A percentile compares a stretch with the other conserved stretches of the same genome.
Conservation (phyloP, 1,284 basidiomycete species). For the Bjerkandera adusta region DNA sequence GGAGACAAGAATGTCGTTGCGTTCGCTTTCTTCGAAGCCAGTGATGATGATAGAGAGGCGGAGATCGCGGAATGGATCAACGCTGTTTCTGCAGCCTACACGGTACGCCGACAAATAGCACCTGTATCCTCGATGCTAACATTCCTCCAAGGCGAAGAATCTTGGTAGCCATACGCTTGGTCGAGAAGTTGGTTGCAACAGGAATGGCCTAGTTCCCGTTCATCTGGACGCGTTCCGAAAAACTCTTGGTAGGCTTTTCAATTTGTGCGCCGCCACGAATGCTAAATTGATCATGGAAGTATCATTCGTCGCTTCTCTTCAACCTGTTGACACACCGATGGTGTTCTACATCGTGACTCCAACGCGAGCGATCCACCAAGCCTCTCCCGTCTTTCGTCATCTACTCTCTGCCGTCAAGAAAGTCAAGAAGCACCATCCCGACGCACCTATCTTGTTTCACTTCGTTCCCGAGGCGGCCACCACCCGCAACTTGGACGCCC, state of each 20-base stretch:
- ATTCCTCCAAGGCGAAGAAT: conserved; percentile 49
- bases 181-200: conserved; percentile 39
- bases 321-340: conserved; percentile 37
- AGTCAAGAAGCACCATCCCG: conserved; percentile 43
- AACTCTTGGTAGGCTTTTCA: conserved; percentile 44
- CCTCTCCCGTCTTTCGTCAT: conserved; percentile 62
- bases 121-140: conserved; percentile 5
- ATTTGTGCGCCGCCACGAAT: background rate
- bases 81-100: conserved; percentile 50
- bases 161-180: conserved; percentile 58
- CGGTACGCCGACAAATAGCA: conserved; percentile 40
- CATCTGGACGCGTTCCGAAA: conserved; percentile 68
- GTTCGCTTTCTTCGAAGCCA: conserved; percentile 68
- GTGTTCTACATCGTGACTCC: conserved; percentile 72
- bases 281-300: conserved; percentile 10
- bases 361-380: conserved; percentile 50
- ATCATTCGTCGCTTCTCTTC: conserved; percentile 48
- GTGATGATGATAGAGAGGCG: conserved; percentile 40
- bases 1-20: conserved; percentile 69
- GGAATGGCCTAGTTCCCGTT: conserved; percentile 57
- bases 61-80: conserved; percentile 58
- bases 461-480: conserved; percentile 67
- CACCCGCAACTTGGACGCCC: conserved; percentile 38
- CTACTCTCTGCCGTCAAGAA: conserved; percentile 60
- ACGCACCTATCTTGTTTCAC: conserved; percentile 55